Base-by-base conservation (phyloP, 2,329 filamentous ascomycete genomes). In the Xylaria multiplex region DNA sequence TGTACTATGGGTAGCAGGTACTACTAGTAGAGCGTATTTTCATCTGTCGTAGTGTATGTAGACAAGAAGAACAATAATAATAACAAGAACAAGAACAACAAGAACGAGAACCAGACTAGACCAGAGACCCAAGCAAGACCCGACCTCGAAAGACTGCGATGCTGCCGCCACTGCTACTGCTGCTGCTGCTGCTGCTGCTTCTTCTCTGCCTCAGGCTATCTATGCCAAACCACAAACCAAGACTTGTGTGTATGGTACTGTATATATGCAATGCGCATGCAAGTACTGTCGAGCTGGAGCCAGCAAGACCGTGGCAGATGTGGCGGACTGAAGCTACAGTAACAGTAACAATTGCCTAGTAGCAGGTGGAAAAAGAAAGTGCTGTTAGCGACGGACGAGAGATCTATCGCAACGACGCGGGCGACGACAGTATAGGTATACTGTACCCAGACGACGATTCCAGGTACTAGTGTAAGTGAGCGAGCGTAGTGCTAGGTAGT, bases 291-390 rank as follows among this genome's bases (percentile, higher is more conserved):
- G 46, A 62, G 58, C 58, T 49, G 58, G 63, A 58, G 63, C 63
- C 63, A 49, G 58, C 53, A 40, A 65, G 49, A 59, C 56, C 54
- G 42, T 49, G 46, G 40, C 35, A 62, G 59, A 56, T 59, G 55
- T 35, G 60, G 49, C 42, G 43, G 49, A 27, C 27, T 35, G n/a
- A 57, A 61, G 59, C 48, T 32, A 58, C 45, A 40, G 32, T 16
- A 22, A 43, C 46, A 45, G 46, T n/a, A 43, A 54, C 35, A 56
- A 35, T 22, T 45, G 43, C 42, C 43, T 37, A 37, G 35, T 35
- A 19, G 59, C 37, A 19, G 45, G 46, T 30, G 46, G 59, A 58
- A 59, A 67, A 67, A 69, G 37, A 24, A 62, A 64, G 37, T 24
- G 46, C 32, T 55, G 62, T 55, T 58, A 37, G 45, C 35, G 59